Conservation (phyloP, 164 flowering plant genomes). For the Chloranthus sessilifolius region DNA sequence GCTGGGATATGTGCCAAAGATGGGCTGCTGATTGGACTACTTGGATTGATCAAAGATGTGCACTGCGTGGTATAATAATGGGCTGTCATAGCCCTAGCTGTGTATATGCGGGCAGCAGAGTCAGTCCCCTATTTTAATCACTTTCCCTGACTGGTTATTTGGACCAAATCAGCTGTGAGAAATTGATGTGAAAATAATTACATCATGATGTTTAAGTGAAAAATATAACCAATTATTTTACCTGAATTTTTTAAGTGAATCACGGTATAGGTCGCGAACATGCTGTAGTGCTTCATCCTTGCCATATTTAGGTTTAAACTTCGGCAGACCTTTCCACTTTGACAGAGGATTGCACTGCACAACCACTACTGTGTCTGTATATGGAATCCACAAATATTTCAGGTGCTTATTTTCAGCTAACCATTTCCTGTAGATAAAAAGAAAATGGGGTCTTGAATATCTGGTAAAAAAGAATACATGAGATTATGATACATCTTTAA, state of each 20-base stretch:
- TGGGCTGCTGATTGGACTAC: too few species aligned
- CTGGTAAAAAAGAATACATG: too few species aligned
- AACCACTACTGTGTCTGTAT: slow-evolving; percentile 88
- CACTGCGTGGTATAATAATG: too few species aligned
- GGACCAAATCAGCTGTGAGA: background rate
- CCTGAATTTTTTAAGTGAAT: slow-evolving; percentile 66
- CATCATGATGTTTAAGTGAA: too few species aligned
- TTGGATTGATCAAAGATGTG: too few species aligned
- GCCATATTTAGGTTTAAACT: slow-evolving; percentile 73
- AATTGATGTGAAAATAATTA: background rate
- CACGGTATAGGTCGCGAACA: slow-evolving; percentile 69
- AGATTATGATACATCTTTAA: too few species aligned
- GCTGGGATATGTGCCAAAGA: too few species aligned
- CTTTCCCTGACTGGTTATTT: background rate
- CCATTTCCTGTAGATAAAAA: slow-evolving; percentile 55
- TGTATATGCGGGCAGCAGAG: too few species aligned
- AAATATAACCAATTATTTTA: slow-evolving; percentile 21
- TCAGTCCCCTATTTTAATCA: too few species aligned
- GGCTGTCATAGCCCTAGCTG: too few species aligned
- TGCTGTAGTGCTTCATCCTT: slow-evolving; percentile 84
- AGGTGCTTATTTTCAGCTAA: slow-evolving; percentile 93
- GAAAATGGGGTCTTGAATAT: background rate
- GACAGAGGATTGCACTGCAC: slow-evolving; percentile 90
- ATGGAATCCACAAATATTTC: slow-evolving; percentile 91
- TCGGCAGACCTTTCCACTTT: slow-evolving; percentile 80